These are phyloP conservation scores for Malassezia pachydermatis DNA, from an alignment of 1,284 basidiomycete genomes.

Conservation along the genomic window DNA sequence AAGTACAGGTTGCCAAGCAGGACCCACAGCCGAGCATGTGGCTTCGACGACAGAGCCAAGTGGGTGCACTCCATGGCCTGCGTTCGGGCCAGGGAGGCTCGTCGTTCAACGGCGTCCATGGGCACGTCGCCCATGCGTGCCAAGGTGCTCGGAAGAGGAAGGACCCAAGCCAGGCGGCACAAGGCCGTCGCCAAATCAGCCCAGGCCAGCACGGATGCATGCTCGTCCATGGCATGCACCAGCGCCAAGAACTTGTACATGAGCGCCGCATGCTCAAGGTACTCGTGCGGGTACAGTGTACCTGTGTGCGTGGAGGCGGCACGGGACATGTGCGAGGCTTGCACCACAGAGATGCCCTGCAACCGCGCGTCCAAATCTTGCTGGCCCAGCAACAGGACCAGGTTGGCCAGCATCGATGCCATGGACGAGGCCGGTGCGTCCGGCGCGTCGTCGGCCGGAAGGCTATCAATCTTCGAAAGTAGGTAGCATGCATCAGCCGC, in stretches of 20 bases:
- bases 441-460: not conserved
- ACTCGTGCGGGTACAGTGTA: not conserved
- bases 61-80: constrained; percentile 61
- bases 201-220: constrained; percentile 36
- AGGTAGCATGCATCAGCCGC: constrained; percentile 65
- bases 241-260: constrained; percentile 39
- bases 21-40: constrained; percentile 73
- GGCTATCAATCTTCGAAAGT: constrained; percentile 25
- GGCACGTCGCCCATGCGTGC: constrained; percentile 54
- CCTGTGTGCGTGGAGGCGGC: not conserved
- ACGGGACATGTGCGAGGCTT: constrained; percentile 10
- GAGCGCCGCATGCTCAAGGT: constrained; percentile 21
- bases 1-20: constrained; percentile 68
- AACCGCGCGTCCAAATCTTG: constrained; percentile 31
- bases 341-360: constrained; percentile 27
- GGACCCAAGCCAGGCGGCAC: constrained; percentile 19
- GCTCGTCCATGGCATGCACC: constrained; percentile 28
- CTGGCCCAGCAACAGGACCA: constrained; percentile 18
- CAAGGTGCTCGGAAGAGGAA: constrained; percentile 15
- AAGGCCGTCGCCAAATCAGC: constrained; percentile 37
- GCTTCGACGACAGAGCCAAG: constrained; percentile 65
- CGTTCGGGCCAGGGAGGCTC: constrained; percentile 50
- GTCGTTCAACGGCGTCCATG: constrained; percentile 31
- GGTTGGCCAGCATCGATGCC: constrained; percentile 16
- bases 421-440: not conserved